These are phyloP conservation scores for Rhodotorula babjevae DNA, from an alignment of 768 basidiomycete genomes.

Conservation along the genomic window DNA sequence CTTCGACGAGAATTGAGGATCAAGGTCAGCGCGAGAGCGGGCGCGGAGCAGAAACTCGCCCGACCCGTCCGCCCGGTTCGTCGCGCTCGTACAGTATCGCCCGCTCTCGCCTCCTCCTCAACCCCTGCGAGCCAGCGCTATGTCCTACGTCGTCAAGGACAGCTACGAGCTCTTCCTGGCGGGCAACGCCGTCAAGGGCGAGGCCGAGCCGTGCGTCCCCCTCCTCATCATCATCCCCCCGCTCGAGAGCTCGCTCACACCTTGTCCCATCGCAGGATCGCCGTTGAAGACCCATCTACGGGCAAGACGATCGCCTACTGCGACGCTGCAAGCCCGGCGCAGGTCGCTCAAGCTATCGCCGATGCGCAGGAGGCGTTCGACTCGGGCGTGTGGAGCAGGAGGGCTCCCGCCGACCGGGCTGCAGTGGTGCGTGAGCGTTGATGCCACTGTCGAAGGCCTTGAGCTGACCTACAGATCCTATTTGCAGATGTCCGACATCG, in stretches of 20 bases:
- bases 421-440: slow-evolving; percentile 18
- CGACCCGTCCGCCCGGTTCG: background rate
- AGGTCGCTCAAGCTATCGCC: slow-evolving; percentile 14
- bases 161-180: slow-evolving; percentile 16
- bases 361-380: slow-evolving; percentile 17
- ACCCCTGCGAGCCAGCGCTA: background rate
- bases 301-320: slow-evolving; percentile 20
- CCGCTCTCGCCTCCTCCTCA: background rate
- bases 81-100: background rate
- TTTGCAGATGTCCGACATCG: slow-evolving; percentile 23
- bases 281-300: slow-evolving; percentile 30
- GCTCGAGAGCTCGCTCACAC: background rate
- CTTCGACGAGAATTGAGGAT: too few relatives aligned
- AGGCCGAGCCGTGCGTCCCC: slow-evolving; percentile 3
- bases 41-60: too few relatives aligned
- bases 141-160: slow-evolving; percentile 18
- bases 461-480: too few relatives aligned
- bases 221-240: background rate
- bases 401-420: slow-evolving; percentile 26
- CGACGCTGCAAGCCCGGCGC: slow-evolving; percentile 10
- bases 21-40: too few relatives aligned
- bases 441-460: too few relatives aligned
- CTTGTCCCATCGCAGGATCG: background rate
- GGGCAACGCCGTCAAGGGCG: slow-evolving; percentile 9
- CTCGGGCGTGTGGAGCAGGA: slow-evolving; percentile 20